phyloP scores from a whole-genome alignment of 805 yeast genomes.

The Lipomyces sp. region DNA sequence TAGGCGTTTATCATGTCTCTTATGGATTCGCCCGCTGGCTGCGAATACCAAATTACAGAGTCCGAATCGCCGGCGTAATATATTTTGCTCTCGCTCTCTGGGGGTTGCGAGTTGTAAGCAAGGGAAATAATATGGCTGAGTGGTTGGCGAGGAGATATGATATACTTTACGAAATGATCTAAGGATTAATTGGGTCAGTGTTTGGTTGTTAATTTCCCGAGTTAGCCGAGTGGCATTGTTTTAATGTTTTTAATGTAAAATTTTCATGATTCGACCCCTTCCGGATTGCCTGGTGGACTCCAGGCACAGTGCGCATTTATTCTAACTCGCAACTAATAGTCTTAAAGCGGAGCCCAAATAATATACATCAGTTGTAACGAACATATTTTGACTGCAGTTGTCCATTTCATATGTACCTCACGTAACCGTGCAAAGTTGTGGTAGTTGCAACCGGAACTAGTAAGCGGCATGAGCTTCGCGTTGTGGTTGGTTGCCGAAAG shows the following conservation, averaged over 20 bases:
- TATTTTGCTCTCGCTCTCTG: slow-evolving; percentile 12
- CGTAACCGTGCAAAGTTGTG: not conserved
- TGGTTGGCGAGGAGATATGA: slow-evolving; percentile 30
- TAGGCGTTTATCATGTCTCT: slow-evolving; percentile 26
- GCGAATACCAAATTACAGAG: slow-evolving; percentile 9
- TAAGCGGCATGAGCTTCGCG: not conserved
- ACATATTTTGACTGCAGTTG: too few species aligned
- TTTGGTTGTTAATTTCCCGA: not conserved
- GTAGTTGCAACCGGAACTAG: not conserved
- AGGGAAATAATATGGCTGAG: slow-evolving; percentile 4
- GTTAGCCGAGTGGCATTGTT: too few species aligned
- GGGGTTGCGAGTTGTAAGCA: slow-evolving; percentile 16
- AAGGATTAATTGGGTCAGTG: not conserved
- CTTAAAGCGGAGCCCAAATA: too few species aligned
- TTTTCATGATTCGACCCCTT: too few species aligned
- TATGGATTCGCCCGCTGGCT: slow-evolving; percentile 34
- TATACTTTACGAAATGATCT: slow-evolving; percentile 17
- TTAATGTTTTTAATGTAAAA: too few species aligned
- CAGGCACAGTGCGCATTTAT: not conserved
- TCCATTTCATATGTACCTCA: not conserved
- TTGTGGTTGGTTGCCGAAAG: not conserved
- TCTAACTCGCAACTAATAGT: not conserved
- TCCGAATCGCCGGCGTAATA: slow-evolving; percentile 6
- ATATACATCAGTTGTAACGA: too few species aligned
- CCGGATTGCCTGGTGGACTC: too few species aligned